phyloP scores from a whole-genome alignment of 805 yeast species.

The Spathaspora hagerdaliae region DNA sequence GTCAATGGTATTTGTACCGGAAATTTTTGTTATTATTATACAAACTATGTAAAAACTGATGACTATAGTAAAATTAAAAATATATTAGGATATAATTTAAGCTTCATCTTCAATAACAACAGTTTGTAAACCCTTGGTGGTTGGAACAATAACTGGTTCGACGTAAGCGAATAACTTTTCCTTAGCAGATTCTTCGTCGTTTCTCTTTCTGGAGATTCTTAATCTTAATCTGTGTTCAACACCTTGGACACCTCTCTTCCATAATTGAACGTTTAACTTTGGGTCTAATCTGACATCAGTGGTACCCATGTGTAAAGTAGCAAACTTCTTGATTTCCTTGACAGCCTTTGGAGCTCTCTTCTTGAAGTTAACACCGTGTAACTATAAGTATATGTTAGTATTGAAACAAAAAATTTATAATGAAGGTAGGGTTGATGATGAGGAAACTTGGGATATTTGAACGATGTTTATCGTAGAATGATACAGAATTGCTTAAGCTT shows the following conservation, averaged over 20 bases:
- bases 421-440: neutral
- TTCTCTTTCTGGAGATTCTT: conserved; percentile 98
- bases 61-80: neutral
- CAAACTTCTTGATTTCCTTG: conserved; percentile 98
- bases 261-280: conserved; percentile 94
- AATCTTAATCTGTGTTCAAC: conserved; percentile 97
- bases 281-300: conserved; percentile 99
- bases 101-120: conserved; percentile 82
- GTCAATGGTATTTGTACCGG: neutral
- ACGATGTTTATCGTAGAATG: too few species aligned
- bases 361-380: conserved; percentile 98
- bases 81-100: conserved; percentile 17
- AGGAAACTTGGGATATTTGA: too few species aligned
- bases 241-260: conserved; percentile 99
- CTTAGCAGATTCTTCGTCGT: conserved; percentile 99
- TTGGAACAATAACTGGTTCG: conserved; percentile 93
- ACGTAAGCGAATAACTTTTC: conserved; percentile 97
- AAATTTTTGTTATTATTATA: conserved; percentile 4
- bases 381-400: conserved; percentile 56
- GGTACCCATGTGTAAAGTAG: conserved; percentile 98
- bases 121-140: conserved; percentile 97
- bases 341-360: conserved; percentile 99
- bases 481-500: too few species aligned
- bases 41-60: conserved; percentile 1
- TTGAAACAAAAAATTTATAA: conserved; percentile 1